These are phyloP conservation scores for Sphaerosporella brunnea DNA, from an alignment of 495 filamentous ascomycete species.

Conservation along the genomic window DNA sequence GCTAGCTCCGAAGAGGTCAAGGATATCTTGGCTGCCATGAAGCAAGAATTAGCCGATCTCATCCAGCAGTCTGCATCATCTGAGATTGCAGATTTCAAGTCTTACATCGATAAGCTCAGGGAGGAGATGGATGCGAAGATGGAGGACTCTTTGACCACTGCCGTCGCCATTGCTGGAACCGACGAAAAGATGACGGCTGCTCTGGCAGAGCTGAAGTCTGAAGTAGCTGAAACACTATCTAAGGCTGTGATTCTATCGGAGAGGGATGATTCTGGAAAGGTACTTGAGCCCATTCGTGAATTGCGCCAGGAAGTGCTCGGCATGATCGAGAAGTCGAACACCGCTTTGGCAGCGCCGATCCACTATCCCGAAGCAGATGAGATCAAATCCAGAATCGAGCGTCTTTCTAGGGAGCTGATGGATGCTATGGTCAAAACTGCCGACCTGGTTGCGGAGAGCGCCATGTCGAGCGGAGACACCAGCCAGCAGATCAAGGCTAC, in stretches of 20 bases:
- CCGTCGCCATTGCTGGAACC: constrained; percentile 10
- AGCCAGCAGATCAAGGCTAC: constrained; percentile 15
- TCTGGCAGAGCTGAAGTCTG: constrained; percentile 14
- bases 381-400: constrained; percentile 33
- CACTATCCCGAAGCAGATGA: constrained; percentile 47
- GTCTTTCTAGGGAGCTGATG: constrained; percentile 38
- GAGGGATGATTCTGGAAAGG: constrained; percentile 47
- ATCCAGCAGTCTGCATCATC: constrained; percentile 11
- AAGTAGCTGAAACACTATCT: constrained; percentile 18
- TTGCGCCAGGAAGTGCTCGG: constrained; percentile 41
- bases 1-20: constrained; percentile 10
- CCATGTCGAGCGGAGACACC: constrained; percentile 4
- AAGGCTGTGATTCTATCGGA: constrained; percentile 30
- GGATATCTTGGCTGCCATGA: constrained; percentile 13
- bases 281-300: constrained; percentile 45
- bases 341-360: constrained; percentile 49
- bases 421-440: constrained; percentile 50
- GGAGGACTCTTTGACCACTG: constrained; percentile 18
- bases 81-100: constrained; percentile 15
- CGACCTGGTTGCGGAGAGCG: constrained; percentile 28
- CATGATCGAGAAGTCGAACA: constrained; percentile 40
- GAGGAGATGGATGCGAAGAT: constrained; percentile 14
- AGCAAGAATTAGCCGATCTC: constrained; percentile 16
- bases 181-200: constrained; percentile 18
- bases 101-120: constrained; percentile 15